Conservation (phyloP, 2,329 filamentous ascomycete species). For the Nigrospora oryzae region DNA sequence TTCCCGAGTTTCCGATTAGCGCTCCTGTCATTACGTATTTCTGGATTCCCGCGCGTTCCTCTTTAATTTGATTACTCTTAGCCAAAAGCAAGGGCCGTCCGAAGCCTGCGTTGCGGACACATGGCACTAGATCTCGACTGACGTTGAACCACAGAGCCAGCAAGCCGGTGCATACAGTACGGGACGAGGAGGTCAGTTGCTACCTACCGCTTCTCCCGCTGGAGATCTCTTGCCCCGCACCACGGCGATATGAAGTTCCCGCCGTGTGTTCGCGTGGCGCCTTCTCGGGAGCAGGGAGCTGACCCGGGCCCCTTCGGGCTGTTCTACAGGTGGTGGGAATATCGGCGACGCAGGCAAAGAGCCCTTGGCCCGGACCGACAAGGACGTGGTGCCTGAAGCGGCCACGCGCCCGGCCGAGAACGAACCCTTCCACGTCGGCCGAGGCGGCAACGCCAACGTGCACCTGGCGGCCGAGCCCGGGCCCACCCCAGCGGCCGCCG, state of each 20-base stretch:
- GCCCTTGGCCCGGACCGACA: slow-evolving; percentile 34
- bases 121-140: too few species aligned
- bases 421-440: slow-evolving; percentile 47
- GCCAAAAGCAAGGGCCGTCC: too few species aligned
- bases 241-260: not conserved
- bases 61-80: too few species aligned
- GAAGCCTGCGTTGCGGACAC: too few species aligned
- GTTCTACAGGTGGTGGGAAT: slow-evolving; percentile 44
- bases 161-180: slow-evolving; percentile 50
- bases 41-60: too few species aligned
- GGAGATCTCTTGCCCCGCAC: not conserved
- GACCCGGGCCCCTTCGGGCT: not conserved
- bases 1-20: too few species aligned
- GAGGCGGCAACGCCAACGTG: slow-evolving; percentile 52
- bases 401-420: slow-evolving; percentile 40
- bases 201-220: not conserved
- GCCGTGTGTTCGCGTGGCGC: not conserved
- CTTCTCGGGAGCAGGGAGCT: not conserved
- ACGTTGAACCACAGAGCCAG: slow-evolving; percentile 27
- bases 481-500: slow-evolving; percentile 11
- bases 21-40: too few species aligned
- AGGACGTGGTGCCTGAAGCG: slow-evolving; percentile 42
- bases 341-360: slow-evolving; percentile 39
- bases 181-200: slow-evolving; percentile 45
- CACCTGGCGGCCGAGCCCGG: slow-evolving; percentile 23